Base-by-base conservation (phyloP, 2,329 filamentous ascomycete species). In the Diaporthe capsici region DNA sequence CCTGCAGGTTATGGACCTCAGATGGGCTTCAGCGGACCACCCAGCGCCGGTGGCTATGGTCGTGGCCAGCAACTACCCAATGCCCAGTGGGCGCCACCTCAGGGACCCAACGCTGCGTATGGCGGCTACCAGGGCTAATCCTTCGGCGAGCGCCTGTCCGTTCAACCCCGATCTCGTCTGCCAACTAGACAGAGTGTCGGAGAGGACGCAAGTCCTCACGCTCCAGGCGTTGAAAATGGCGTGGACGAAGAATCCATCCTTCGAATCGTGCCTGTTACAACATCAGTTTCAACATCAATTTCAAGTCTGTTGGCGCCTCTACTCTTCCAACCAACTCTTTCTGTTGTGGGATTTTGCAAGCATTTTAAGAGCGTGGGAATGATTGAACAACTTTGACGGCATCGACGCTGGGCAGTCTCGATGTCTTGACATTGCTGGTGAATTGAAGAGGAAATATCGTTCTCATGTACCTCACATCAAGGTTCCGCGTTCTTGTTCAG, bases 41-140 rank as follows among this genome's bases (percentile, higher is more conserved):
- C 93, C 79, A 97, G 93, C 82, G 94, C 94, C 80, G 95, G 94
- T 80, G 95, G 95, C 77, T 98, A 95, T 82, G 95, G 94, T 78
- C 94, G 95, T 82, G 95, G 94, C 78, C 90, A 92, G 80, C 88
- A 90, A 81, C 87, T 87, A 53, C 88, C 90, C 55, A 90, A 89
- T 78, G 83, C 87, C 77, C 89, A 90, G 81, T 91, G 90, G 90
- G 83, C 85, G 73, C 79, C 81, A 44, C 84, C 87, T 70, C 86
- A 86, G 37, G 87, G 87, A 73, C 90, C 91, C 82, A 88, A 88
- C 83, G 91, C 90, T 80, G 91, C 90, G 76, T 93, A 92, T 82
- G 88, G 88, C 78, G 88, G 90, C 77, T 93, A 93, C 84, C 91
- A 92, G 84, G 89, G 90, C 78, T 92, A 88, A 79, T 13, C n/a